Evolutionary conservation across 75 land plant genomes (phyloP).

Genomic region (Pinus taeda): DNA sequence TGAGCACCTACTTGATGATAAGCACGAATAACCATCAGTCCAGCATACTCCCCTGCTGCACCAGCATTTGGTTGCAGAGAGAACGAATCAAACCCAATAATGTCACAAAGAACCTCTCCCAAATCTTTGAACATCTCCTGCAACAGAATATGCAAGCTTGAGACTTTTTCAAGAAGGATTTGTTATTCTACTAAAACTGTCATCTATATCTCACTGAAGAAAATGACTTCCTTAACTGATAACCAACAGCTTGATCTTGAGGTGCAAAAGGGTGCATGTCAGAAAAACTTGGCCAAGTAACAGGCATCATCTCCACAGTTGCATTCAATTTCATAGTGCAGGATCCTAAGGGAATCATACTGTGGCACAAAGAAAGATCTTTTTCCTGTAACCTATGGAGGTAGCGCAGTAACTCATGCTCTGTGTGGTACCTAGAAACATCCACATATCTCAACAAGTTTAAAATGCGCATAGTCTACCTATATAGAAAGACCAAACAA

Average conservation of each 20-base stretch:
- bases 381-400: conserved; percentile 76
- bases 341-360: conserved; percentile 99
- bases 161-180: background rate
- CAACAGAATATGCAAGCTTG: background rate
- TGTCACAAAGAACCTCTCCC: conserved; percentile 79
- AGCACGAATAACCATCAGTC: conserved; percentile 99
- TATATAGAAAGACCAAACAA: background rate
- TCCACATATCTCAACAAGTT: conserved; percentile 1
- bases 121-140: conserved; percentile 95
- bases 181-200: background rate
- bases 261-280: conserved; percentile 96
- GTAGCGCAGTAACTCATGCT: conserved; percentile 96
- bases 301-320: conserved; percentile 97
- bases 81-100: conserved; percentile 98
- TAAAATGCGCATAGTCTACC: background rate
- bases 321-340: conserved; percentile 99
- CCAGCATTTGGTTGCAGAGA: conserved; percentile 99
- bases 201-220: conserved; percentile 4
- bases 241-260: conserved; percentile 76
- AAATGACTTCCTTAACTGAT: conserved; percentile 48
- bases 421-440: conserved; percentile 84
- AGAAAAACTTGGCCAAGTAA: conserved; percentile 88
- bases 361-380: conserved; percentile 91
- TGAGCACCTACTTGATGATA: conserved; percentile 72
- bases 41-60: conserved; percentile 99